Percentiles rank a stretch among this genome's conserved stretches.
phyloP scores from a whole-genome alignment of 2,329 filamentous ascomycete genomes.

The Neonectria sp. region DNA sequence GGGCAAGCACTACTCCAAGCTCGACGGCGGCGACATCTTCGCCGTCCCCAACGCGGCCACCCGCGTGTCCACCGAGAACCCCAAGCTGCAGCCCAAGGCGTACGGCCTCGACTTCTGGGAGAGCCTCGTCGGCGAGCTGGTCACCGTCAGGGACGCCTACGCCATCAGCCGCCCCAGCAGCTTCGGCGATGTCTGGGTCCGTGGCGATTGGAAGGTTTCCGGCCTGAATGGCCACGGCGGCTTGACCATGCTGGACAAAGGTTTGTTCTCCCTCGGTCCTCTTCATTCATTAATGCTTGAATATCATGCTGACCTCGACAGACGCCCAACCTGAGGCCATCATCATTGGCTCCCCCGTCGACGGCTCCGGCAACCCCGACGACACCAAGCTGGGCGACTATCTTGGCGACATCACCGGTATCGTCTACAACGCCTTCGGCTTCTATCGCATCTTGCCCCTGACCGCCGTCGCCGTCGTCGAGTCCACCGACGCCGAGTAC shows the following conservation, averaged over 20 bases:
- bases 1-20: constrained; percentile 70
- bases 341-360: constrained; percentile 74
- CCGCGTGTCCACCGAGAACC: constrained; percentile 72
- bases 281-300: not conserved
- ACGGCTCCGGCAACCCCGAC: constrained; percentile 73
- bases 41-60: constrained; percentile 74
- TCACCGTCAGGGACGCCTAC: constrained; percentile 71
- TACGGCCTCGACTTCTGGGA: constrained; percentile 85
- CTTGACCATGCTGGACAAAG: constrained; percentile 72
- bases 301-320: constrained; percentile 15
- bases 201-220: constrained; percentile 75
- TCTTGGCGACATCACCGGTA: constrained; percentile 77
- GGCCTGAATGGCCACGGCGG: constrained; percentile 75
- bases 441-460: constrained; percentile 79
- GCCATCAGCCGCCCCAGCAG: constrained; percentile 73
- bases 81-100: constrained; percentile 69
- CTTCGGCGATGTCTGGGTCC: constrained; percentile 79
- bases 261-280: constrained; percentile 49
- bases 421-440: constrained; percentile 76
- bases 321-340: constrained; percentile 81
- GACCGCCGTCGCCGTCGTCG: constrained; percentile 68
- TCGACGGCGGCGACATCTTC: constrained; percentile 78
- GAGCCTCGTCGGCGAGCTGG: constrained; percentile 76
- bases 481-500: constrained; percentile 61
- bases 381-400: constrained; percentile 76